phyloP scores from a whole-genome alignment of 352 stramenopile genomes.

The Hyaloperonospora arabidopsidis region DNA sequence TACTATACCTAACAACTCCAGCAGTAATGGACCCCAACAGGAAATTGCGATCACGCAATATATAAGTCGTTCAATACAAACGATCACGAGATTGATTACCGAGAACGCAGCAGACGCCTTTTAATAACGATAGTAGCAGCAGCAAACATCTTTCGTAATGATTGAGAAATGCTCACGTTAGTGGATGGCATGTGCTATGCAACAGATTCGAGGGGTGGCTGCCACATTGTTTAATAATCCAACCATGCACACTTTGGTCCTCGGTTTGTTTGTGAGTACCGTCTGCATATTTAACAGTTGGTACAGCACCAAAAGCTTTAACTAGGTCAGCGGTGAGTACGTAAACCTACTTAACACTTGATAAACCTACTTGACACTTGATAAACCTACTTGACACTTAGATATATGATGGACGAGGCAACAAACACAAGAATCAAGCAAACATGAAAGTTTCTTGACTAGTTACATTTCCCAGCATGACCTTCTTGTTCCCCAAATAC shows the following conservation, averaged over 20 bases:
- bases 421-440: slow-evolving; percentile 30
- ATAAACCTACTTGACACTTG: too few relatives aligned
- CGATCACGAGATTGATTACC: too few relatives aligned
- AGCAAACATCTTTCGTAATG: too few relatives aligned
- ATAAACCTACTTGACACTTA: too few relatives aligned
- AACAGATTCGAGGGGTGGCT: slow-evolving; percentile 23
- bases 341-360: not conserved
- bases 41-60: too few relatives aligned
- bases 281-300: not conserved
- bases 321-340: not conserved
- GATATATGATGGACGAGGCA: not conserved
- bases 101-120: too few relatives aligned
- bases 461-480: slow-evolving; percentile 50
- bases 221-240: slow-evolving; percentile 19
- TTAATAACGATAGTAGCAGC: too few relatives aligned
- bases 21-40: too few relatives aligned
- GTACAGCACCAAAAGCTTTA: not conserved
- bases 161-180: too few relatives aligned
- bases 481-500: slow-evolving; percentile 41
- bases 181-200: slow-evolving; percentile 18
- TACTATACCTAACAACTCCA: too few relatives aligned
- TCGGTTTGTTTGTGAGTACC: not conserved
- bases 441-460: slow-evolving; percentile 44
- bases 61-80: too few relatives aligned
- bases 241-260: not conserved